Conservation (phyloP, 164 flowering plant species). For the Dillenia suffruticosa region DNA sequence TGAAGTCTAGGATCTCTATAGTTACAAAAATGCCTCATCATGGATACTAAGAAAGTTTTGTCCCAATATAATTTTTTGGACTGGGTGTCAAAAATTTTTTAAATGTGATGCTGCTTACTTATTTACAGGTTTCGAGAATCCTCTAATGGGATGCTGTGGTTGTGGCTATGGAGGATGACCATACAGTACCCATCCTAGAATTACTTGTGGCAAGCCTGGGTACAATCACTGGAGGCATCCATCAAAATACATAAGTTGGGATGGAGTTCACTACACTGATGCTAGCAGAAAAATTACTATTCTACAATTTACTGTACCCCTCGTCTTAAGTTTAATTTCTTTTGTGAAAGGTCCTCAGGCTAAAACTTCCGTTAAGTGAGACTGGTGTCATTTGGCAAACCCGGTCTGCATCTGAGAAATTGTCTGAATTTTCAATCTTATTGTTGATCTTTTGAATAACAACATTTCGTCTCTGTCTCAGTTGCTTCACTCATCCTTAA, state of each 20-base stretch:
- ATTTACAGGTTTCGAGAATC: conserved; percentile 43
- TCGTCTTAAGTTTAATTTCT: conserved; percentile 20
- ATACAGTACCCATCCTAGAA: conserved; percentile 37
- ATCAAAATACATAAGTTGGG: conserved; percentile 43
- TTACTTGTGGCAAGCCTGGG: conserved; percentile 39
- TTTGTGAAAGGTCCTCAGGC: conserved; percentile 11
- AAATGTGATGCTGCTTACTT: not conserved
- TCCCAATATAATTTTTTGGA: too few relatives aligned
- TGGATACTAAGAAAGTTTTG: not conserved
- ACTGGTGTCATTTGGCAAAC: not conserved
- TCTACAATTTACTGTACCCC: conserved; percentile 45
- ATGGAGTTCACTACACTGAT: conserved; percentile 71
- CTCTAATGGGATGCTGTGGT: conserved; percentile 59
- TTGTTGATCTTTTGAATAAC: too few relatives aligned
- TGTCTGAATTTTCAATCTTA: too few relatives aligned
- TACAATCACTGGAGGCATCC: conserved; percentile 32
- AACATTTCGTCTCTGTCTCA: too few relatives aligned
- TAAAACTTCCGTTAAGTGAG: too few relatives aligned
- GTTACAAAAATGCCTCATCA: not conserved
- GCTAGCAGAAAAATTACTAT: conserved; percentile 46
- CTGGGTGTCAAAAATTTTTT: too few relatives aligned
- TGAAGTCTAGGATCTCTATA: not conserved
- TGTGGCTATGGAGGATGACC: conserved; percentile 70
- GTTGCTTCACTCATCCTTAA: too few relatives aligned
- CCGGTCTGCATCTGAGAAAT: too few relatives aligned